Conservation (phyloP, 164 flowering plant species). For the Magnolia changhungtana region DNA sequence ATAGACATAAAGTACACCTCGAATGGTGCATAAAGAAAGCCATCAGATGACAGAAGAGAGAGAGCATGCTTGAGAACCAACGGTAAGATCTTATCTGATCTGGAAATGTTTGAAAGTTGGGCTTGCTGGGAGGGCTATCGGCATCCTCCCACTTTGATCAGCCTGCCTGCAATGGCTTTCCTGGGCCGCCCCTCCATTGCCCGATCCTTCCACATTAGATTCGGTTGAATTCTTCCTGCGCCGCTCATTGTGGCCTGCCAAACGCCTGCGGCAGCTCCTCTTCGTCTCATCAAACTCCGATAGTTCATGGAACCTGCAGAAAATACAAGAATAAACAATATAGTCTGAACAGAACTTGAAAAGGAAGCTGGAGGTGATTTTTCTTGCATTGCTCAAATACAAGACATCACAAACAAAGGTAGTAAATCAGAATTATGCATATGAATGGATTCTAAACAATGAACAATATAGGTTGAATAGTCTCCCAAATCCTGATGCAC, state of each 20-base stretch:
- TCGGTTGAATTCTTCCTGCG: constrained; percentile 63
- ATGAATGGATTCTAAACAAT: too few species aligned
- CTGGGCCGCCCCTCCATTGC: constrained; percentile 21
- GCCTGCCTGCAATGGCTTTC: constrained; percentile 30
- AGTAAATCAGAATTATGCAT: too few species aligned
- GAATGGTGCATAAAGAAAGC: constrained; percentile 10
- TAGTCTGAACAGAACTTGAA: background rate
- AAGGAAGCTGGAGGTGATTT: background rate
- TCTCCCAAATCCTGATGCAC: too few species aligned
- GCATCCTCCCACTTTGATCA: constrained; percentile 27
- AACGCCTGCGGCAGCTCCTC: constrained; percentile 82
- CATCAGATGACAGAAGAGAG: constrained; percentile 85
- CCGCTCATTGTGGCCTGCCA: constrained; percentile 91
- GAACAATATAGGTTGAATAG: too few species aligned
- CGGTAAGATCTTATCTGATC: constrained; percentile 32
- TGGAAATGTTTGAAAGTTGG: constrained; percentile 30
- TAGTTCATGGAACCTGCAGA: constrained; percentile 73
- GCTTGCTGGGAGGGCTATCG: constrained; percentile 13
- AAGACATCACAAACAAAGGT: too few species aligned
- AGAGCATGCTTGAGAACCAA: constrained; percentile 42
- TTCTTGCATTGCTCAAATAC: too few species aligned
- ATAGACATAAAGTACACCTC: constrained; percentile 1
- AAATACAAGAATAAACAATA: background rate
- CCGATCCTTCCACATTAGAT: constrained; percentile 40
- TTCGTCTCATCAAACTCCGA: constrained; percentile 78